Evolutionary conservation across 2,329 filamentous ascomycete species (phyloP), one percentile per base, ranked within the genome.

Genomic region (Fusarium sp.): DNA sequence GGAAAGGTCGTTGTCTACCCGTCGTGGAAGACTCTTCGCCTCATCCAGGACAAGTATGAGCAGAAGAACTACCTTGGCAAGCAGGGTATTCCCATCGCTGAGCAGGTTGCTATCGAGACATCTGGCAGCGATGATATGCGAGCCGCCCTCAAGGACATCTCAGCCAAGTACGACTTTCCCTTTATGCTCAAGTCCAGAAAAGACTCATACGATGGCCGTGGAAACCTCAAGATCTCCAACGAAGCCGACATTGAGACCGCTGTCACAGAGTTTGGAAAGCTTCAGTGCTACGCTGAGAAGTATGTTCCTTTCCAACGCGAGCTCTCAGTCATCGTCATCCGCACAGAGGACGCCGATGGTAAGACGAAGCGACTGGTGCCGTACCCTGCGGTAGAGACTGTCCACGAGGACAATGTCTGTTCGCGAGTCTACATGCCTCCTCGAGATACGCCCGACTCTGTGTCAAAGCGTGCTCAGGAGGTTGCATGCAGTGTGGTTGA

Each of bases 401-500:
- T 98, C 28, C 95, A 99, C 70, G 92, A 97, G 77, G 91, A 98
- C 76, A 95, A 88, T 72, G 93, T 99, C 69, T 98, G 95, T 85
- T 95, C 96, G 69, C 88, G 93, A 65, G 92, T 94, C 3, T 97
- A 93, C 73, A 89, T 90, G 48, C 95, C 95, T 3, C 91, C 94
- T 1, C 85, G 93, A 34, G 83, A 85, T 7, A 88, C 96, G 4
- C 93, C 93, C 0, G 88, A 92, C 72, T 84, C 88, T 38, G 82
- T 97, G 0, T 95, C 93, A 1, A 86, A 87, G 67, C 87, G 90
- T 55, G 61, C 61, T 0, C 58, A 46, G 7, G 58, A 65, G 13
- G 61, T 65, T 38, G 61, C 61, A 1, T 46, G 40, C 2, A 61
- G 49, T 29, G 93, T 95, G 10, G 88, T 97, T 22, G 84, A 85